phyloP scores from a whole-genome alignment of 176 grass and related monocot species.

The Areca catechu region DNA sequence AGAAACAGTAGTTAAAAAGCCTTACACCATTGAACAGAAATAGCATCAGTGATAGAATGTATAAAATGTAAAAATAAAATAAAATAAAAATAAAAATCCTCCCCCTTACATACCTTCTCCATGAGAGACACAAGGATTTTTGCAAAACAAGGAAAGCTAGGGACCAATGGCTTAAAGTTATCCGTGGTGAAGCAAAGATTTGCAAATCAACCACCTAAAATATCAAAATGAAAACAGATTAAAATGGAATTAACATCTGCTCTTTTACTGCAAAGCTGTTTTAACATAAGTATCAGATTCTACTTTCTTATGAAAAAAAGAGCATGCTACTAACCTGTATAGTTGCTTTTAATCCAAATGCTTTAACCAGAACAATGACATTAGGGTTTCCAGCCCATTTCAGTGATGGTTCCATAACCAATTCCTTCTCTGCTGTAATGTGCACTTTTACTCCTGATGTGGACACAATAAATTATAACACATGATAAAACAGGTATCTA shows the following conservation, averaged over 20 bases:
- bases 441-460: slow-evolving; percentile 92
- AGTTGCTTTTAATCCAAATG: slow-evolving; percentile 69
- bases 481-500: too few relatives aligned
- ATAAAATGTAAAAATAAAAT: slow-evolving; percentile 7
- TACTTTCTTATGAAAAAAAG: neutral
- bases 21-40: too few relatives aligned
- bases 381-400: slow-evolving; percentile 99
- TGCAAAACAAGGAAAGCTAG: slow-evolving; percentile 87
- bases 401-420: slow-evolving; percentile 90
- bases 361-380: slow-evolving; percentile 66
- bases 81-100: neutral
- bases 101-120: slow-evolving; percentile 56
- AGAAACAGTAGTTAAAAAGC: neutral
- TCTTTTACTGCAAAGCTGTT: too few relatives aligned
- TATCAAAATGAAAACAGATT: neutral
- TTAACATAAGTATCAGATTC: neutral
- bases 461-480: neutral
- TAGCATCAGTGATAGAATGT: too few relatives aligned
- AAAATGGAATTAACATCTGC: neutral
- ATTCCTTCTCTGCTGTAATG: slow-evolving; percentile 75
- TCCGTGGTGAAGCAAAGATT: slow-evolving; percentile 77
- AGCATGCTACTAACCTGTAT: slow-evolving; percentile 35
- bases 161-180: slow-evolving; percentile 87
- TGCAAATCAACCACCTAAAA: slow-evolving; percentile 88
- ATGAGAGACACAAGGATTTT: slow-evolving; percentile 80